Evolutionary conservation across 495 filamentous ascomycete species (phyloP), one percentile per base, ranked within the genome.

Genomic region (Aspergillus ellipticus): DNA sequence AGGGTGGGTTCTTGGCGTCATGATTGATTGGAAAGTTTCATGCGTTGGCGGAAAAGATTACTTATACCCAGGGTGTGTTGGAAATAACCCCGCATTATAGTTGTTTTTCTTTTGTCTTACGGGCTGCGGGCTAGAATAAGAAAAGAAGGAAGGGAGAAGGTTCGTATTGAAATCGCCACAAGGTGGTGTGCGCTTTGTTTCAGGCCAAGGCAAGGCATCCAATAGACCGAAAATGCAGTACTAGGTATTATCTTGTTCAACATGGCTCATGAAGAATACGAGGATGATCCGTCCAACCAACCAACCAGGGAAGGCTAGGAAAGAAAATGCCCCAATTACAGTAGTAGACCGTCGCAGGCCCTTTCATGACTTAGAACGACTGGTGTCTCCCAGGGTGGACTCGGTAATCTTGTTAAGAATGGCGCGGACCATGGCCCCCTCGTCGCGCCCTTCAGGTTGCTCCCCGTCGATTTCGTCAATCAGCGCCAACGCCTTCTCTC

Each of bases 381-480:
- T n/a, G 9, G 26, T 22, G 17, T 72, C 72, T 37, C 62, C 63
- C 51, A 76, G 55, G 4, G 75, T 78, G 6, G 65, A 46, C 24
- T 74, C 65, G 16, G 70, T 73, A 53, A 82, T 79, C 60, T 74
- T 78, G 47, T 77, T 63, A 59, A 82, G 55, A 24, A 82, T 73
- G 8, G 60, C 64, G 28, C 72, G 72, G 10, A 81, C 70, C 59
- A 75, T 67, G 2, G 56, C 61, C 2, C 76, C 77, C 47, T 76
- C 70, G 16, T 50, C 53, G 51, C 64, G 59, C 29, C 60, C 65
- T 15, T 73, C 72, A 13, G 65, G 45, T 29, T 64, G 49, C 37
- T 66, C 35, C 77, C 60, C 63, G 24, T 88, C 88, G n/a, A 91
- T 80, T 58, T 79, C 78, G 45, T 87, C 84, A 37, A 92, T 82